Conservation (phyloP, 2,329 filamentous ascomycete species). For the Epicoccum sorghinum region DNA sequence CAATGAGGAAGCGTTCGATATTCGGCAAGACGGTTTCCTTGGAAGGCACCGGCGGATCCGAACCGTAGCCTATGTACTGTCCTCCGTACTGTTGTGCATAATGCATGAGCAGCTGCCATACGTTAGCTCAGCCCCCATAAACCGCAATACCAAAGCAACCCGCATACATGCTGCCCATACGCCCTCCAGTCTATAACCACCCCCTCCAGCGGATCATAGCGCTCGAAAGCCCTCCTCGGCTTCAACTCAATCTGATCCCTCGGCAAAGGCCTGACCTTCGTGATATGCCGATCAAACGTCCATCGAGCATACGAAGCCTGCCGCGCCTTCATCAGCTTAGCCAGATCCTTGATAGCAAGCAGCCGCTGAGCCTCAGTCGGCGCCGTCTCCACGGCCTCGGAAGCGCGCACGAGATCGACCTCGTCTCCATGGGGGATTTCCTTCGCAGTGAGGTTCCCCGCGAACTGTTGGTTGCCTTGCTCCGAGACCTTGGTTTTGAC, state of each 20-base stretch:
- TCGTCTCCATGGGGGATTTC: slow-evolving; percentile 46
- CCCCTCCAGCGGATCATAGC: slow-evolving; percentile 22
- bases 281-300: slow-evolving; percentile 46
- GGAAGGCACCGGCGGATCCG: slow-evolving; percentile 35
- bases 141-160: neutral
- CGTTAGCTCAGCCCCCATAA: slow-evolving; percentile 4
- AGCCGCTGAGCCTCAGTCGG: slow-evolving; percentile 19
- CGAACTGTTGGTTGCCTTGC: slow-evolving; percentile 32
- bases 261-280: slow-evolving; percentile 40
- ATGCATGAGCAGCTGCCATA: slow-evolving; percentile 34
- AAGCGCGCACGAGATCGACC: slow-evolving; percentile 45
- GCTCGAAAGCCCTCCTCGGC: slow-evolving; percentile 30
- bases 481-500: slow-evolving; percentile 29
- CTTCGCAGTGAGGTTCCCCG: slow-evolving; percentile 52
- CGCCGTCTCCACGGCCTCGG: slow-evolving; percentile 29
- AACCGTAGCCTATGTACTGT: slow-evolving; percentile 46
- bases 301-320: slow-evolving; percentile 45
- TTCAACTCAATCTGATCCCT: slow-evolving; percentile 24
- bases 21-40: slow-evolving; percentile 44
- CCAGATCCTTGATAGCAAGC: slow-evolving; percentile 25
- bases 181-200: slow-evolving; percentile 38
- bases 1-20: slow-evolving; percentile 46
- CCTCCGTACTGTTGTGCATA: slow-evolving; percentile 43
- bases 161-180: slow-evolving; percentile 34
- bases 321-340: slow-evolving; percentile 31